Base-by-base conservation (phyloP, 257 asterid species). In the Solanum sejunctum region DNA sequence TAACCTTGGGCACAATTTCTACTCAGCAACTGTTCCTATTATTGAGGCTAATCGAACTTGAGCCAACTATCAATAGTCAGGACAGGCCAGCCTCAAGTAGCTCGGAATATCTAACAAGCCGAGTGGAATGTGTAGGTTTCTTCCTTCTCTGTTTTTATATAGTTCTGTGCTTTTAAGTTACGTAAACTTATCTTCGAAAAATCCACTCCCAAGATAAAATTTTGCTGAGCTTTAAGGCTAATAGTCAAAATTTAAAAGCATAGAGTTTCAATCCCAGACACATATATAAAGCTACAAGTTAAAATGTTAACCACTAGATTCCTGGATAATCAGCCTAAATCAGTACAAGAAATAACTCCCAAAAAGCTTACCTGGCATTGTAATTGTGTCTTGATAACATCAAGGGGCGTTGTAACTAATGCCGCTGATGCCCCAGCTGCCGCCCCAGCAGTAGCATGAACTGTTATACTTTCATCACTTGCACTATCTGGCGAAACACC, bases 401-500 rank as follows among this genome's bases (percentile, higher is more conserved):
- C 99, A 86, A 97, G 92, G 2, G 98, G 99, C 5, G 98, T 97
- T 23, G 99, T 97, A 84, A 93, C 79, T 12, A 89, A 92, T 3
- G 98, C 97, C 10, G 98, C 98, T 84, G 91, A 85, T 10, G 97
- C 98, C 83, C 99, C 99, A 9, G 99, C 99, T 5, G 91, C 98
- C 0, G 98, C 98, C 23, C 98, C 99, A 60, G 99, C 99, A 0
- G 98, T 95, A 41, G 98, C 98, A 88, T 97, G 98, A 79, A 92
- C 96, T 21, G 91, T 87, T 92, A 93, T 85, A 56, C 91, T 84
- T 87, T 95, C 99, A 60, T 95, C 97, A 56, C 89, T 92, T 15
- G 84, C 88, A 72, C 86, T 90, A 54, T 93, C 95, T 0, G 97
- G 94, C 0, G 96, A 94, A 26, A 95, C 86, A 90, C 88, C 98